Percentiles rank a stretch among this genome's conserved stretches.
These are phyloP conservation scores for Penicillium sp. DNA, from an alignment of 2,329 filamentous ascomycete genomes.

Conservation along the genomic window DNA sequence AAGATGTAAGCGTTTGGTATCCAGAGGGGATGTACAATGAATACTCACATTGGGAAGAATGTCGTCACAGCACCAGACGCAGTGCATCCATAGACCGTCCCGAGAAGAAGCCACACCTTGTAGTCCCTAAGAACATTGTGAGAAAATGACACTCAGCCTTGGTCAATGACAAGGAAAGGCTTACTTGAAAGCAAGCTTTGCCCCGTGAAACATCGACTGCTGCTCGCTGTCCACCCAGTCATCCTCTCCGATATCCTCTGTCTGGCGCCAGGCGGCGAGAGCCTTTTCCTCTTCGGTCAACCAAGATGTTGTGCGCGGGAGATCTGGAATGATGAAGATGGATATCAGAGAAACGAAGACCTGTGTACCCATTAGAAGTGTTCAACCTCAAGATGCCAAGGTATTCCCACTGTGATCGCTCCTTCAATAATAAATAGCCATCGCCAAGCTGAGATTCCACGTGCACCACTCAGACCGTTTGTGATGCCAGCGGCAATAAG, in stretches of 20 bases:
- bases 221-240: constrained; percentile 16
- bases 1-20: neutral
- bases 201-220: constrained; percentile 15
- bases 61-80: constrained; percentile 18
- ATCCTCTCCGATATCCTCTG: constrained; percentile 9
- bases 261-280: neutral
- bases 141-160: neutral
- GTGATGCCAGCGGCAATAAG: constrained; percentile 57
- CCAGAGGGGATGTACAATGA: neutral
- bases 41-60: constrained; percentile 18
- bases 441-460: constrained; percentile 39
- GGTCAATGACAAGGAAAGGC: neutral
- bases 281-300: neutral
- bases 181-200: constrained; percentile 17
- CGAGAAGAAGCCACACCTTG: constrained; percentile 17
- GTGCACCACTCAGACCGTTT: constrained; percentile 37
- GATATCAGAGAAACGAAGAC: neutral
- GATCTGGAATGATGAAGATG: neutral
- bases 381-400: neutral
- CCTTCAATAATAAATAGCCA: constrained; percentile 41
- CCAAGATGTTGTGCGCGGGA: neutral
- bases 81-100: constrained; percentile 18
- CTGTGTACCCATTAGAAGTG: neutral
- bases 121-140: constrained; percentile 10
- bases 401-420: constrained; percentile 30